Evolutionary conservation across 306 rosid genomes (phyloP).

Genomic region (Cyclanthera cordifolia): DNA sequence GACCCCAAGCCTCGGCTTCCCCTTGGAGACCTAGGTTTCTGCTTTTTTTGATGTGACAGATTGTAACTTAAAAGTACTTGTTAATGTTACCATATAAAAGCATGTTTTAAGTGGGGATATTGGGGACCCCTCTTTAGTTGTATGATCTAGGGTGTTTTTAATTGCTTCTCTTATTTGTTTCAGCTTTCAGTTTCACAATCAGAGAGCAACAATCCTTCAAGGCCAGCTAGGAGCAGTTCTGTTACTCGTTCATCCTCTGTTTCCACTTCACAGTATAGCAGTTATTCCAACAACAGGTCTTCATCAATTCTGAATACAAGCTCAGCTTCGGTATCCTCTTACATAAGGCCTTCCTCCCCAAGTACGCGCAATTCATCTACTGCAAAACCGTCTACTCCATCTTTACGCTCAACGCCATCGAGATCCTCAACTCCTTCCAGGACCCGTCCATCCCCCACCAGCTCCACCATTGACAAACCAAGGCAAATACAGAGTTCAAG

Average conservation of each 20-base stretch:
- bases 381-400: conserved; percentile 74
- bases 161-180: conserved; percentile 19
- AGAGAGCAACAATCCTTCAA: conserved; percentile 50
- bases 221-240: conserved; percentile 93
- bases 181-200: conserved; percentile 93
- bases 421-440: conserved; percentile 84
- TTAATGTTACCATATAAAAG: not conserved
- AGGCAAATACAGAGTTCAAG: conserved; percentile 62
- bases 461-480: conserved; percentile 44
- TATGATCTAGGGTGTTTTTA: not conserved
- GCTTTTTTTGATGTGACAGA: not conserved
- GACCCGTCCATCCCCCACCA: conserved; percentile 42
- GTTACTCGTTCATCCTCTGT: conserved; percentile 67
- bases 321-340: conserved; percentile 95
- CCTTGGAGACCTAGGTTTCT: no score
- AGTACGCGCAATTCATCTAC: conserved; percentile 45
- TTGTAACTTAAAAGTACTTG: not conserved
- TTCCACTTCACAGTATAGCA: conserved; percentile 52
- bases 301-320: conserved; percentile 79
- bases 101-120: not conserved
- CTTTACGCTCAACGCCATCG: conserved; percentile 47
- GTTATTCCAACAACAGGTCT: conserved; percentile 62
- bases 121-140: not conserved
- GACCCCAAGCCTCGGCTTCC: no score
- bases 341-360: conserved; percentile 79